Evolutionary conservation across 2,329 filamentous ascomycete genomes (phyloP).

Genomic region (Monilinia laxa): DNA sequence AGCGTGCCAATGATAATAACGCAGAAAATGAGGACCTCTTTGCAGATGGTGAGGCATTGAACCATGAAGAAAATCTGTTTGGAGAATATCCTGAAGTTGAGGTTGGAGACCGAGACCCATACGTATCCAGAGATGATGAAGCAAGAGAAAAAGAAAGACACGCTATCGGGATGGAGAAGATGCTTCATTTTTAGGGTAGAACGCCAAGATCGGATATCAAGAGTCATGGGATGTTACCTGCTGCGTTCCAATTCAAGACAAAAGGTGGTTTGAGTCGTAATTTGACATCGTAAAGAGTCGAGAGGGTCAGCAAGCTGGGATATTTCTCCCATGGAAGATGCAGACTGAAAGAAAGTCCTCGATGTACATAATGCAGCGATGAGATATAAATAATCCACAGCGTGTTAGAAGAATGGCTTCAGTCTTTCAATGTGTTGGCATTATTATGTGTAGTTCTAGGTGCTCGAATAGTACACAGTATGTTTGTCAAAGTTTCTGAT

Average conservation of each 20-base stretch:
- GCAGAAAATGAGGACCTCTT: too few species aligned
- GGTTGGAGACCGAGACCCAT: background rate
- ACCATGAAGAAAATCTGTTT: too few species aligned
- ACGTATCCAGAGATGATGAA: background rate
- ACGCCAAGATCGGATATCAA: background rate
- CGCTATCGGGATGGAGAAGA: background rate
- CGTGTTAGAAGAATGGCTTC: background rate
- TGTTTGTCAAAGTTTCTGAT: background rate
- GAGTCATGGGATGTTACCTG: background rate
- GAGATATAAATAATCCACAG: background rate
- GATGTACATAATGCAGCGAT: background rate
- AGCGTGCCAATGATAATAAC: too few species aligned
- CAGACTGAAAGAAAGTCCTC: background rate
- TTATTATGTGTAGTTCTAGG: too few species aligned
- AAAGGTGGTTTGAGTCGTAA: background rate
- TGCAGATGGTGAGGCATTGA: too few species aligned
- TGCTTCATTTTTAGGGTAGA: background rate
- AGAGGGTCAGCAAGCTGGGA: background rate
- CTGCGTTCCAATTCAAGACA: background rate
- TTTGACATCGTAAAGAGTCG: background rate
- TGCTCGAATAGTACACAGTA: background rate
- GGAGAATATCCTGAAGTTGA: too few species aligned
- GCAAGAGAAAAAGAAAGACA: background rate
- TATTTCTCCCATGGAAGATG: background rate
- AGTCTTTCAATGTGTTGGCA: background rate